phyloP scores from a whole-genome alignment of 495 filamentous ascomycete genomes.

The Penicillium canariense region DNA sequence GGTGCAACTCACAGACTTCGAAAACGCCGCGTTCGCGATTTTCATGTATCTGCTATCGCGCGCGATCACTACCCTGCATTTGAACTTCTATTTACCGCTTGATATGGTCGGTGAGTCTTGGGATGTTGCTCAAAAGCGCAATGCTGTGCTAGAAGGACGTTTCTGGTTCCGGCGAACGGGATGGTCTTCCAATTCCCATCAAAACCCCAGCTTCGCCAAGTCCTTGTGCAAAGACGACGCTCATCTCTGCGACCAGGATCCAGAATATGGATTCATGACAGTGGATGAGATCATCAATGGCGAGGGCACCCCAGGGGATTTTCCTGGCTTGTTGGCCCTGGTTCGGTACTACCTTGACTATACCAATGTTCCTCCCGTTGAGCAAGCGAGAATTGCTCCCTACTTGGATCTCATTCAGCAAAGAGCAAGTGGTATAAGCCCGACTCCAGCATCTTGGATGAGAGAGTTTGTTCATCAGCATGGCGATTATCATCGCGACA shows the following conservation, averaged over 20 bases:
- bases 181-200: constrained; percentile 32
- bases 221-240: background rate
- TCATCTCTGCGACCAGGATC: background rate
- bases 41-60: constrained; percentile 86
- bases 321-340: background rate
- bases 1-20: constrained; percentile 88
- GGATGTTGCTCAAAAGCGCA: constrained; percentile 75
- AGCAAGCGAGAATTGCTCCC: background rate
- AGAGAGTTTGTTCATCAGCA: background rate
- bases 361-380: background rate
- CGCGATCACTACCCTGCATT: constrained; percentile 75
- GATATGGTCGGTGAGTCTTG: constrained; percentile 68
- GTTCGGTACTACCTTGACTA: background rate
- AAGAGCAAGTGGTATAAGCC: background rate
- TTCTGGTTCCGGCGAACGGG: constrained; percentile 67
- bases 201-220: background rate
- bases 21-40: constrained; percentile 85
- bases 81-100: constrained; percentile 93
- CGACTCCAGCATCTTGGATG: background rate
- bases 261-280: background rate
- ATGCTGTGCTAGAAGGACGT: constrained; percentile 70
- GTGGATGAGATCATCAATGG: background rate
- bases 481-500: background rate
- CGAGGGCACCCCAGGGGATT: background rate
- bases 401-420: background rate